phyloP scores from a whole-genome alignment of 805 yeast genomes.

The Yarrowia yakushimensis region DNA sequence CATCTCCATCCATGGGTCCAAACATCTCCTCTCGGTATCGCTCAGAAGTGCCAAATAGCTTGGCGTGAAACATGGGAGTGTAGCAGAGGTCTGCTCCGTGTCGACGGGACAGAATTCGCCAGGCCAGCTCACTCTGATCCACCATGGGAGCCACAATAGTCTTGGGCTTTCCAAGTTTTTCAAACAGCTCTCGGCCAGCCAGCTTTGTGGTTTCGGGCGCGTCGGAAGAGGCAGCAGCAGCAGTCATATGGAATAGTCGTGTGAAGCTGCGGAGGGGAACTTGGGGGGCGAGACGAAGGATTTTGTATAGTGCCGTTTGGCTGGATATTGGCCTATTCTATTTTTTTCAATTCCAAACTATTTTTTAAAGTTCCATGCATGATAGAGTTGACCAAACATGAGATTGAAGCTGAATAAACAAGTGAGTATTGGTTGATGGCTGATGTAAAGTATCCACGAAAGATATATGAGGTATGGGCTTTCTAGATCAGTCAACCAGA shows the following conservation, averaged over 20 bases:
- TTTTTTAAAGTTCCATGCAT: neutral
- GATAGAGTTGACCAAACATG: conserved; percentile 14
- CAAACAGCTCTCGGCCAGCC: conserved; percentile 66
- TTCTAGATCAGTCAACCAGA: no score
- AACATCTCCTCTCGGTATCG: conserved; percentile 74
- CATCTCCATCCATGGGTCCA: conserved; percentile 66
- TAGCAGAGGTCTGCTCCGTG: conserved; percentile 94
- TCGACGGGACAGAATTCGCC: conserved; percentile 81
- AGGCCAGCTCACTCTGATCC: conserved; percentile 92
- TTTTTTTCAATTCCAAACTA: neutral
- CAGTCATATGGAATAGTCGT: conserved; percentile 13
- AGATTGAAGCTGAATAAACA: neutral
- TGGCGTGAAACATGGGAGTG: conserved; percentile 96
- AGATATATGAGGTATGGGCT: no score
- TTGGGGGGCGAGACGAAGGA: neutral
- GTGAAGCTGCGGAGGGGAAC: conserved; percentile 15
- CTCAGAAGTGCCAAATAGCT: conserved; percentile 77
- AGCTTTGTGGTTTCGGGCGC: conserved; percentile 32
- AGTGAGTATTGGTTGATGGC: neutral
- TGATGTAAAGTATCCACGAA: no score
- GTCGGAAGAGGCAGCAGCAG: neutral
- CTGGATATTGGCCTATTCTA: conserved; percentile 13
- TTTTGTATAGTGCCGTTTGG: conserved; percentile 17
- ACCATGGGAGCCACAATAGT: conserved; percentile 98
- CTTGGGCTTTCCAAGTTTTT: conserved; percentile 67